A percentile compares a stretch with the other conserved stretches of the same genome.
Evolutionary conservation across 2,329 filamentous ascomycete genomes (phyloP).

Genomic region (Alternaria longipes): DNA sequence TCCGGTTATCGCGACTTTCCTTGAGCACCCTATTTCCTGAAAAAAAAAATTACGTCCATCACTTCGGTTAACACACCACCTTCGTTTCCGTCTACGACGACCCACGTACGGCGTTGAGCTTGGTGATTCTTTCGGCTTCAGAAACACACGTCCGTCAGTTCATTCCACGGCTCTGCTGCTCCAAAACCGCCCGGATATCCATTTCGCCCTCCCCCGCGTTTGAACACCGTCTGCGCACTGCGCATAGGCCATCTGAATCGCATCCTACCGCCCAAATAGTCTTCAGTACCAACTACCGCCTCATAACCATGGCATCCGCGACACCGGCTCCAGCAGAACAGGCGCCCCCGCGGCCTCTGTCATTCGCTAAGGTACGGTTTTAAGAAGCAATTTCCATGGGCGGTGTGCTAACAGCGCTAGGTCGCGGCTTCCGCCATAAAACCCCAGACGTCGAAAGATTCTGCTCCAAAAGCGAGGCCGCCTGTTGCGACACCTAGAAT

Average conservation of each 20-base stretch:
- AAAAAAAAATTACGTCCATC: constrained; percentile 35
- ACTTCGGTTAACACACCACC: constrained; percentile 36
- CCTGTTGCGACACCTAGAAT: constrained; percentile 39
- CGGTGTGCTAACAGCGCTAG: constrained; percentile 37
- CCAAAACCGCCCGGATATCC: neutral
- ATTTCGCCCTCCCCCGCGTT: constrained; percentile 11
- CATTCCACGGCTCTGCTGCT: constrained; percentile 4
- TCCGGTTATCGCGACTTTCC: constrained; percentile 59
- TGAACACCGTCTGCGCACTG: constrained; percentile 11
- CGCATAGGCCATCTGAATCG: constrained; percentile 5
- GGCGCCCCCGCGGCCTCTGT: constrained; percentile 61
- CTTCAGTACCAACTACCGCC: constrained; percentile 11
- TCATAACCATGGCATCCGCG: constrained; percentile 44
- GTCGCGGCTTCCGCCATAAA: constrained; percentile 54
- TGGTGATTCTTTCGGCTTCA: constrained; percentile 28
- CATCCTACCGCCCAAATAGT: constrained; percentile 22
- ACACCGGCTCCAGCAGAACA: constrained; percentile 42
- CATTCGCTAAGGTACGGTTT: constrained; percentile 76
- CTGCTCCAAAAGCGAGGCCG: constrained; percentile 33
- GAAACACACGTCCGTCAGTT: constrained; percentile 3
- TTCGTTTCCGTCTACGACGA: constrained; percentile 41
- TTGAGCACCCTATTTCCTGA: constrained; percentile 61
- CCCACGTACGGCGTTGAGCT: constrained; percentile 36
- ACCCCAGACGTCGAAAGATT: constrained; percentile 37
- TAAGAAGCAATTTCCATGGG: neutral